Evolutionary conservation across 192 early-diverging fungal species (phyloP), one percentile per base, ranked within the genome.

Genomic region (Linnemannia hyalina): DNA sequence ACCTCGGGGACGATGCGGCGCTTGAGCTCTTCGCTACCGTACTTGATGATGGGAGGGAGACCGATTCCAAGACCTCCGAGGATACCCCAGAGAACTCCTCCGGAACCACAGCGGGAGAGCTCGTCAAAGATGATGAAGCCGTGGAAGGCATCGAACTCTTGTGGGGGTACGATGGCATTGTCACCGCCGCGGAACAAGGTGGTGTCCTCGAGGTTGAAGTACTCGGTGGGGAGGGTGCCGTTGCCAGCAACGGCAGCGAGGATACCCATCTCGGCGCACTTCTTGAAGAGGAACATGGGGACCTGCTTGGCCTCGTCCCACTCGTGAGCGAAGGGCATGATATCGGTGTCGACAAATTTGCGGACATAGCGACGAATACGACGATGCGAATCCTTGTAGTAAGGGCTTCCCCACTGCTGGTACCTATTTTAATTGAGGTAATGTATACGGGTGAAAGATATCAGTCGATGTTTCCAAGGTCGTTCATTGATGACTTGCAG

Each of bases 251-350:
- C 85, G 55, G 88, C 91, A 35, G 90, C 89, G n/a, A 96, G 88
- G 69, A 97, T 93, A 80, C 96, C 96, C 57, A 92, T 93, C 70
- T 95, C 81, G 18, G 90, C 95, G 32, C 93, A 93, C 88, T 96
- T 97, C 74, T 90, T 88, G 83, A 94, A 97, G 35, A 97, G 60
- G 42, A 89, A 88, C 52, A 91, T 93, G 18, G 96, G 96, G 32
- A 96, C 91, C 60, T 92, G 78, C 82, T 96, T 97, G 49, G 93
- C 93, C 87, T 96, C 96, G 81, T 97, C 96, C 96, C 94, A 96
- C 84, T 95, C 95, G 85, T 91, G 92, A 77, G 91, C 90, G 82
- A 89, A 93, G 20, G 95, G 94, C 88, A 93, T 95, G 52, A 96
- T 90, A 68, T 97, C 95, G 52, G 90, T 93, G 55, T 96, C 95